Evolutionary conservation across 169 alveolate species (phyloP), one percentile per base, ranked within the genome.

Genomic region (Besnoitia besnoiti): DNA sequence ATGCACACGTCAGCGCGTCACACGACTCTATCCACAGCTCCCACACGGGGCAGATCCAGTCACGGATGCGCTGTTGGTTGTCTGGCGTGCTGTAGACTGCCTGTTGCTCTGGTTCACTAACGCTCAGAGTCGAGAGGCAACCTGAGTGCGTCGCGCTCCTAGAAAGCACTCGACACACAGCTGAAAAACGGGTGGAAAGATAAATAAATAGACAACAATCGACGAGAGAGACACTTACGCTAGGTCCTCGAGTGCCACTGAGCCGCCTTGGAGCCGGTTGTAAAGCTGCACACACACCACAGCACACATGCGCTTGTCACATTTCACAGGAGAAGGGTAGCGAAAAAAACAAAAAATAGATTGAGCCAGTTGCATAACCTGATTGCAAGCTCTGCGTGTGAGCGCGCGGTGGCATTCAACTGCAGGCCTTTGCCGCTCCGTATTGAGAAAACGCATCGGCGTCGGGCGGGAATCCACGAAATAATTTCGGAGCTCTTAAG

Each of bases 221-320:
- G 16, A 49, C 59, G 59, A 7, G 16, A 49, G 16, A 49, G 7
- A 16, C 10, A 30, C 80, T 67, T 16, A 85, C 90, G 80, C 39
- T 55, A 85, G 79, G 79, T 85, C 90, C 42, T 85, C 90, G 46
- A 85, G 90, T 46, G 90, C 1, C 33, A 85, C 76, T 12, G 33
- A 33, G 8, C 39, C 35, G 55, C 90, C 90, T 37, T 85, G 90
- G 55, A 85, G 79, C 40, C 50, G 47, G 49, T 85, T 85, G 79
- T 85, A 85, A 37, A 85, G 49, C 90, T 85, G 90, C 59, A 37
- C 16, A 30, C 16, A 37, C 49, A 37, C 7, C 14, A 77, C 2
- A 5, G 44, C 46, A 67, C 80, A 67, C n/a, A n/a, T n/a, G n/a
- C n/a, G n/a, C n/a, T n/a, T n/a, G n/a, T n/a, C n/a, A n/a, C n/a